Base-by-base conservation (phyloP, 2,329 filamentous ascomycete species). In the Aspergillus fischeri region DNA sequence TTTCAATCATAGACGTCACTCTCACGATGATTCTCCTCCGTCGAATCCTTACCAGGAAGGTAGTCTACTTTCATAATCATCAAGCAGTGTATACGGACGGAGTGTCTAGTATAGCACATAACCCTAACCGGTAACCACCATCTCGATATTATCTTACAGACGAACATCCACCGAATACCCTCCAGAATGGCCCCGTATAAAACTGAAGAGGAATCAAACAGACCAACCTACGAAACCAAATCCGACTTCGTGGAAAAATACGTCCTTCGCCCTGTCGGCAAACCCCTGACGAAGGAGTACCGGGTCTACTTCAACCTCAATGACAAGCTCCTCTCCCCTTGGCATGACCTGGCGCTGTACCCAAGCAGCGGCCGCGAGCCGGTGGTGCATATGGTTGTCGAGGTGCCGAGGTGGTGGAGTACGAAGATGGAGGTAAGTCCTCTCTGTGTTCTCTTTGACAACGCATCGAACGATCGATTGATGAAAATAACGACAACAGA, bases 371-470 rank as follows among this genome's bases (percentile, higher is more conserved):
- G 93, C 14, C 32, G 32, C 81, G 86, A 93, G 82, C 92, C 87
- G 68, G 80, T 95, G 75, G 84, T 95, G 71, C 95, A 95, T 86
- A 96, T 95, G 91, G 75, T 96, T 63, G 91, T 96, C 68, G 91
- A 95, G 87, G 93, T 96, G 69, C 91, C 91, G 70, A 86, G 91
- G 80, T 96, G 91, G 91, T 93, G 90, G 80, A 95, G 95, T 79
- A 91, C 87, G 70, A 96, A 95, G 86, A 88, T 92, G 77, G 91
- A 96, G 88, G 91, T 92, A 74, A 65, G 86, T 80, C 21, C 28
- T 52, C 52, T 51, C 21, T 21, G 10, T 27, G 25, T 27, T 27
- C 25, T 27, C 25, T 7, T 27, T 7, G 25, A 27, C 25, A 27
- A 27, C 5, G 25, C 25, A 27, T 6, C 7, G 25, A 27, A 27